Percentiles rank a stretch among this genome's conserved stretches.
Evolutionary conservation across 768 basidiomycete species (phyloP).

Genomic region (Dentipellis sp.): DNA sequence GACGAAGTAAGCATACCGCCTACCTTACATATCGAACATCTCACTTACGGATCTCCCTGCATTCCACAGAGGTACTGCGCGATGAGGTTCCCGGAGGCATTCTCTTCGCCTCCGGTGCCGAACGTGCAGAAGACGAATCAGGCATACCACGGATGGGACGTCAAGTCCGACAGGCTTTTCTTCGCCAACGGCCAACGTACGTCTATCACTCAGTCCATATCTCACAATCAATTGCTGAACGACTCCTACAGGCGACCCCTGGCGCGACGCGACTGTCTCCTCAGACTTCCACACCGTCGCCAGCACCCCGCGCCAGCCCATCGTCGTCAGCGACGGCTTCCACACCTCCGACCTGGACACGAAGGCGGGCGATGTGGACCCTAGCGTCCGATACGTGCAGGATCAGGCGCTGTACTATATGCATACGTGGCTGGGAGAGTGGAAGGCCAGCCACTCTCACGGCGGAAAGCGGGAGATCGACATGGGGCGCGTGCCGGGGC

Average conservation of each 20-base stretch:
- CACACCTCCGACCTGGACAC: constrained; percentile 54
- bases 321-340: constrained; percentile 53
- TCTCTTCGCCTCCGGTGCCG: constrained; percentile 10
- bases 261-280: constrained; percentile 62
- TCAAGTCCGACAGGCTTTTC: constrained; percentile 16
- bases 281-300: constrained; percentile 35
- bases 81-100: constrained; percentile 12
- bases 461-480: no score
- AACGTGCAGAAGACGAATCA: constrained; percentile 12
- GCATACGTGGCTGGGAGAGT: background rate
- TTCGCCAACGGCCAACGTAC: constrained; percentile 14
- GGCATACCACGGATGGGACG: constrained; percentile 15
- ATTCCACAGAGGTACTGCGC: constrained; percentile 13
- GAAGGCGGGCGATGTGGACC: constrained; percentile 32
- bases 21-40: background rate
- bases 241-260: constrained; percentile 49
- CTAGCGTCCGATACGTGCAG: constrained; percentile 5
- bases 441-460: no score
- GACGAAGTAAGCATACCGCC: constrained; percentile 1
- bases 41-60: constrained; percentile 25
- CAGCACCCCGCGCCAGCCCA: constrained; percentile 46
- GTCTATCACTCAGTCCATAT: no score
- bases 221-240: no score
- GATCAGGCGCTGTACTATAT: background rate
- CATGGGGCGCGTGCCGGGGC: no score